Evolutionary conservation across 257 asterid genomes (phyloP).

Genomic region (Penstemon eatonii): DNA sequence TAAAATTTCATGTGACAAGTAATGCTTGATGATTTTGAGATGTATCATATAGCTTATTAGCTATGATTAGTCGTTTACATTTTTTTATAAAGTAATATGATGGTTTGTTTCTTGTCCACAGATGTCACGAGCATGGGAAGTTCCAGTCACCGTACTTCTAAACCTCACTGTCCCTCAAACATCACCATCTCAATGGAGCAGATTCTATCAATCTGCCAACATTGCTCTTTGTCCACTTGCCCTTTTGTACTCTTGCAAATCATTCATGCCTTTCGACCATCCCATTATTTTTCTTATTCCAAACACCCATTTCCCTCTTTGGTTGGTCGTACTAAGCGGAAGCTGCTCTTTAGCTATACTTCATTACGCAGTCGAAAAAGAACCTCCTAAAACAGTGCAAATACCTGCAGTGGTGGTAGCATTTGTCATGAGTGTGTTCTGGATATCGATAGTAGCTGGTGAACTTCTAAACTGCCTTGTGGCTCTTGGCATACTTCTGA

Average conservation of each 20-base stretch:
- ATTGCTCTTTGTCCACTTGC: conserved; percentile 82
- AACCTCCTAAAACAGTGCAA: conserved; percentile 77
- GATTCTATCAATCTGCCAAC: conserved; percentile 81
- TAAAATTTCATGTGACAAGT: too few species aligned
- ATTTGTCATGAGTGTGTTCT: conserved; percentile 90
- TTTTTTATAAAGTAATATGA: neutral
- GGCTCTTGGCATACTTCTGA: conserved; percentile 64
- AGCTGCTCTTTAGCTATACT: conserved; percentile 69
- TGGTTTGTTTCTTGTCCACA: conserved; percentile 35
- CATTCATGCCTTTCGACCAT: conserved; percentile 74
- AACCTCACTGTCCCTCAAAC: conserved; percentile 83
- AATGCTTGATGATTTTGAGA: too few species aligned
- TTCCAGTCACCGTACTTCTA: conserved; percentile 73
- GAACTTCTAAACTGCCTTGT: conserved; percentile 92
- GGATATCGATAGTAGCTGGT: conserved; percentile 92
- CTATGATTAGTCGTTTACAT: too few species aligned
- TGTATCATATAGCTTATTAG: neutral
- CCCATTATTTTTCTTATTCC: conserved; percentile 72
- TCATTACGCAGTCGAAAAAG: conserved; percentile 68
- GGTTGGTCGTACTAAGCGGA: conserved; percentile 65
- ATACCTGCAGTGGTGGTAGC: conserved; percentile 56
- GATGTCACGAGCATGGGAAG: conserved; percentile 73
- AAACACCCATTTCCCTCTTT: conserved; percentile 70
- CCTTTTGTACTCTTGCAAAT: conserved; percentile 71
- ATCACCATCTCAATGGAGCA: conserved; percentile 79